Base-by-base conservation (phyloP, 129 eudicot species). In the Escallonia rubra region DNA sequence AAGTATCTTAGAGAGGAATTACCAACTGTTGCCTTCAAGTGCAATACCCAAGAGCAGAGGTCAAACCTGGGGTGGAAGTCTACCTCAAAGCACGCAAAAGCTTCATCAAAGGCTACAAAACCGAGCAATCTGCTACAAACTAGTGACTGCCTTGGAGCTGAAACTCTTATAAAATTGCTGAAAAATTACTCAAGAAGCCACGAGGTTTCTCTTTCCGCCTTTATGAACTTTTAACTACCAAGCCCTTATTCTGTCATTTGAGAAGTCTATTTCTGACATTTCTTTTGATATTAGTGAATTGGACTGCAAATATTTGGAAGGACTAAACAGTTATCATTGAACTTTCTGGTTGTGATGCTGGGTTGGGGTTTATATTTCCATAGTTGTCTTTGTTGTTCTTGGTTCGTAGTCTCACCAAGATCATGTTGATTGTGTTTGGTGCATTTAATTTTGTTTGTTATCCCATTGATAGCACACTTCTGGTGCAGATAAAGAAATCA, bases 111-210 rank as follows among this genome's bases (percentile, higher is more conserved):
- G 72, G 45, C 85, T 68, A 80, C 79, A 67, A 86, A 82, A 57
- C 52, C 92, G 41, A 83, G 80, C 81, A 81, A 74, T 80, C 81
- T 79, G 67, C 74, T 90, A 53, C 93, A 94, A 78, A 85, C 97
- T 57, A 87, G 99, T 69, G 99, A 94, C 47, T 94, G 97, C 74
- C 96, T 94, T 65, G 99, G 99, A 54, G 96, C 96, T 42, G 97
- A 94, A 61, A 86, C 95, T 43, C 90, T 94, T 41, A 67, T 87
- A 10, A 94, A 94, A 76, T 58, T 94, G 72, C 94, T 94, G 34
- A 94, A 94, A 73, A 90, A 94, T 53, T 94, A 94, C 80, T 86
- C 99, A 60, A 84, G 96, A 84, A 85, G 96, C 68, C 96, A 83
- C 11, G 99, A 94, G 90, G 99, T 94, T 65, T 46, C 8, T 44